Evolutionary conservation across 2,329 filamentous ascomycete species (phyloP).

Genomic region (Verticillium longisporum): DNA sequence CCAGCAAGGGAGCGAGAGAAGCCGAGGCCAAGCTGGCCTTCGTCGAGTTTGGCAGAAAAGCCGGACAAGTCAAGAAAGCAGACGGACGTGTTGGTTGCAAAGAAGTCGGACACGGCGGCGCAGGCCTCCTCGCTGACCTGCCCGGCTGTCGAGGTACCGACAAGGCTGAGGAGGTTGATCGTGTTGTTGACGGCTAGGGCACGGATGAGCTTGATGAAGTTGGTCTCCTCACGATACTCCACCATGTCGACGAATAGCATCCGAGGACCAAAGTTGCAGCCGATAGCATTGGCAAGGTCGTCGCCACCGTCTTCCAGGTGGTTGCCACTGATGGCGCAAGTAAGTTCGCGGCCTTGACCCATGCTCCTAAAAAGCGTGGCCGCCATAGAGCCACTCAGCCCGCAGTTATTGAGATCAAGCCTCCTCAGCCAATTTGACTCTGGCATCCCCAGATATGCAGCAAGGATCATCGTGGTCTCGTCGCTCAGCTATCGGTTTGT

Average conservation of each 20-base stretch:
- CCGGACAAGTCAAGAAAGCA: conserved; percentile 51
- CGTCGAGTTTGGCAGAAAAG: conserved; percentile 50
- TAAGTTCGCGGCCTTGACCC: conserved; percentile 38
- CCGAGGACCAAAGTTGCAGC: conserved; percentile 38
- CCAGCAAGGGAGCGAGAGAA: conserved; percentile 44
- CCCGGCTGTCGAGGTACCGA: conserved; percentile 44
- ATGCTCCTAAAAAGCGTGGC: conserved; percentile 44
- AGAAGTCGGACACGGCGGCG: conserved; percentile 40
- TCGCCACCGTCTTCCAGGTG: conserved; percentile 45
- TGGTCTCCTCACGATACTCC: conserved; percentile 45
- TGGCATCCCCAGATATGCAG: conserved; percentile 34
- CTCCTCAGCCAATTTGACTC: conserved; percentile 33
- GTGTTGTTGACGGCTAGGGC: conserved; percentile 43
- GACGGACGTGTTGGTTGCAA: conserved; percentile 42
- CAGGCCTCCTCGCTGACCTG: conserved; percentile 39
- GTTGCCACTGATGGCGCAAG: conserved; percentile 44
- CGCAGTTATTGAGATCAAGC: conserved; percentile 44
- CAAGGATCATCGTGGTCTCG: conserved; percentile 38
- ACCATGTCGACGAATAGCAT: conserved; percentile 49
- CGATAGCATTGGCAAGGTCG: conserved; percentile 40
- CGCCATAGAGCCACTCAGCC: conserved; percentile 41
- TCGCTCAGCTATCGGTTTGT: conserved; percentile 34
- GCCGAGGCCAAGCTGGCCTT: conserved; percentile 46
- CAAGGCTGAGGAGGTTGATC: conserved; percentile 45
- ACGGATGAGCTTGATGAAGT: conserved; percentile 42